Percentiles rank a stretch among this genome's conserved stretches.
These are phyloP conservation scores for Xylona heveae DNA, from an alignment of 495 filamentous ascomycete species.

Conservation along the genomic window DNA sequence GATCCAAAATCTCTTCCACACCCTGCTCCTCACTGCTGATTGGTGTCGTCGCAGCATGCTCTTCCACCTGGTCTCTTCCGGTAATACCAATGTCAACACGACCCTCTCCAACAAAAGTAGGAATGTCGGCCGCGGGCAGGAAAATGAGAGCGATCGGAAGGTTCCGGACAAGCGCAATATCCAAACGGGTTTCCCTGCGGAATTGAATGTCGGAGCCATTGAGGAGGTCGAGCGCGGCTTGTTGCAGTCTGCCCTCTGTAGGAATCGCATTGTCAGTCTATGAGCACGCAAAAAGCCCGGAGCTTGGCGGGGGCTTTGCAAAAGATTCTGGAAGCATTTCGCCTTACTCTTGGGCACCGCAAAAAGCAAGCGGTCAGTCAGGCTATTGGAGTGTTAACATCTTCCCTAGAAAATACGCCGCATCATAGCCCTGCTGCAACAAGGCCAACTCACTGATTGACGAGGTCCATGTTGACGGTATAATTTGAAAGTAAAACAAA, in stretches of 20 bases:
- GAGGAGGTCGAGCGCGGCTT: constrained; percentile 70
- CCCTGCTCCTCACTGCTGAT: constrained; percentile 37
- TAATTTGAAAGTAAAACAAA: too few species aligned
- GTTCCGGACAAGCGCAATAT: constrained; percentile 93
- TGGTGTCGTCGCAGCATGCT: constrained; percentile 48
- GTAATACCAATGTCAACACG: constrained; percentile 89
- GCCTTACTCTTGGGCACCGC: constrained; percentile 89
- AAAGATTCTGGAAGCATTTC: constrained; percentile 2
- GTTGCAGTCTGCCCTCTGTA: constrained; percentile 77
- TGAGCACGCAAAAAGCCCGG: background rate
- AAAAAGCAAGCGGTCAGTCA: constrained; percentile 86
- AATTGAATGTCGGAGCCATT: constrained; percentile 91
- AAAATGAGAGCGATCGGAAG: constrained; percentile 89
- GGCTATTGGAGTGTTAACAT: too few species aligned
- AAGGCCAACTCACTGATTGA: too few species aligned
- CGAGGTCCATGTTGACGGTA: too few species aligned
- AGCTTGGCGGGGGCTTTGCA: constrained; percentile 1
- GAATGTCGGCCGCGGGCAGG: constrained; percentile 91
- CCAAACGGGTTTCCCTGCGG: constrained; percentile 72
- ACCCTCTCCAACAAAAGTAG: constrained; percentile 88
- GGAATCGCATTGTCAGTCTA: too few species aligned
- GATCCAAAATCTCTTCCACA: constrained; percentile 66
- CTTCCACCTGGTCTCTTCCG: constrained; percentile 74
- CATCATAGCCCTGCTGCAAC: too few species aligned
- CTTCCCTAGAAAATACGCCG: too few species aligned